phyloP scores from a whole-genome alignment of 2,329 filamentous ascomycete genomes.

The Botryotinia convoluta region DNA sequence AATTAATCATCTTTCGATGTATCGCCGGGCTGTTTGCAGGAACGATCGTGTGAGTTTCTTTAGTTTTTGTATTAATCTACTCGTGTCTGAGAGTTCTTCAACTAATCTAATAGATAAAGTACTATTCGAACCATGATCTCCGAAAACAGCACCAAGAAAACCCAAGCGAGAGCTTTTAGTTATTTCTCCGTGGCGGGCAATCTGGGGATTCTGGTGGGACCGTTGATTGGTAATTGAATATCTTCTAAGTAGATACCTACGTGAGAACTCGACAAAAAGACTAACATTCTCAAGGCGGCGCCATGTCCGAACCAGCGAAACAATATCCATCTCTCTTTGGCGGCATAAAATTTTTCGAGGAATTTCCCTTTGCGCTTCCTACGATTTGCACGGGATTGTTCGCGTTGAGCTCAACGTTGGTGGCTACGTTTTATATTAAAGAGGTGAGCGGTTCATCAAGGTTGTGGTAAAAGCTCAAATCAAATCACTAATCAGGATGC shows the following conservation, averaged over 20 bases:
- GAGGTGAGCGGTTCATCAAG: constrained; percentile 42
- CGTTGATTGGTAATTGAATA: constrained; percentile 40
- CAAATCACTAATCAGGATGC: neutral
- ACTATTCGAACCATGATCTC: constrained; percentile 73
- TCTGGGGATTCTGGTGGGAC: constrained; percentile 70
- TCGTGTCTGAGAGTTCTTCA: neutral
- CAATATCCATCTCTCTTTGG: constrained; percentile 62
- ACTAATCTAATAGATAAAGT: constrained; percentile 20
- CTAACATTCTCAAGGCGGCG: constrained; percentile 52
- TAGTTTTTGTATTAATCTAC: neutral
- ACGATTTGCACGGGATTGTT: constrained; percentile 57
- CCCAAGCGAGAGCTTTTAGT: constrained; percentile 70
- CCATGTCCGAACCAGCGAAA: constrained; percentile 62
- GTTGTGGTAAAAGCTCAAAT: neutral
- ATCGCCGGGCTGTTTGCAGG: constrained; percentile 72
- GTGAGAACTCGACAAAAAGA: constrained; percentile 34
- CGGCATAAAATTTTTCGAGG: constrained; percentile 54
- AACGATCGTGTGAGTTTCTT: constrained; percentile 55
- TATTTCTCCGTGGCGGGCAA: constrained; percentile 76
- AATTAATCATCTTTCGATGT: constrained; percentile 73
- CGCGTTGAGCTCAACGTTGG: constrained; percentile 51
- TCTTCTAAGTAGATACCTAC: no score
- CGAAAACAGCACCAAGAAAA: constrained; percentile 67
- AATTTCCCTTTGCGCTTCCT: constrained; percentile 65
- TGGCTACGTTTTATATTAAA: constrained; percentile 56